Evolutionary conservation across 768 basidiomycete genomes (phyloP).

Genomic region (Gymnopilus dilepis): DNA sequence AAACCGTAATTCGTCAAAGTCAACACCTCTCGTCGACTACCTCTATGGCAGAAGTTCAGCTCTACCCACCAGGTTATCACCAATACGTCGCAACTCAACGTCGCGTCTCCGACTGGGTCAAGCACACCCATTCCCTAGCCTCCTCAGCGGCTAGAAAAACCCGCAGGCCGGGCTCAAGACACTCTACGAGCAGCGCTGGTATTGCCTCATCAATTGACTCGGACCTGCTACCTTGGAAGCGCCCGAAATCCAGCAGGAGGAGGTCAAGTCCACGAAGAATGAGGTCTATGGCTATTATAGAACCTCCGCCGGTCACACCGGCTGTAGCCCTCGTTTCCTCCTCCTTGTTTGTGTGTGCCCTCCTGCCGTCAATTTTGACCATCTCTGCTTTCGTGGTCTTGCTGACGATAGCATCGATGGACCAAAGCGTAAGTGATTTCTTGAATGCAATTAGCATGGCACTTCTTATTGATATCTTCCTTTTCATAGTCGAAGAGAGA

Average conservation of each 20-base stretch:
- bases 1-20: not conserved
- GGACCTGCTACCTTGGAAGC: not conserved
- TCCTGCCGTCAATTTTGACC: slow-evolving; percentile 20
- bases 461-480: not conserved
- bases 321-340: slow-evolving; percentile 20
- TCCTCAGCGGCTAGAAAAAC: not conserved
- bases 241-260: not conserved
- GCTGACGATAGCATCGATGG: slow-evolving; percentile 15
- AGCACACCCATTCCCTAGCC: slow-evolving; percentile 4
- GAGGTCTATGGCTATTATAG: not conserved
- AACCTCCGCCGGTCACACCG: slow-evolving; percentile 7
- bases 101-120: slow-evolving; percentile 21
- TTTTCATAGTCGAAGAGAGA: not conserved
- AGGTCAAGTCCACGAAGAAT: not conserved
- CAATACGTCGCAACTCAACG: slow-evolving; percentile 19
- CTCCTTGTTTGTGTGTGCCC: slow-evolving; percentile 14
- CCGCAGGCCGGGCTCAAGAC: not conserved
- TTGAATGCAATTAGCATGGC: too few relatives aligned
- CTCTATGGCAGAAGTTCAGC: slow-evolving; percentile 11
- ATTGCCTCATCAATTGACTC: not conserved
- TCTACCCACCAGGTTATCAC: slow-evolving; percentile 11
- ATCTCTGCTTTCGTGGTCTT: slow-evolving; percentile 17
- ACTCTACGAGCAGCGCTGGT: not conserved
- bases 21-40: not conserved
- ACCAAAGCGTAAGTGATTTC: not conserved